Conservation (phyloP, 257 asterid genomes). For the Lithospermum erythrorhizon region DNA sequence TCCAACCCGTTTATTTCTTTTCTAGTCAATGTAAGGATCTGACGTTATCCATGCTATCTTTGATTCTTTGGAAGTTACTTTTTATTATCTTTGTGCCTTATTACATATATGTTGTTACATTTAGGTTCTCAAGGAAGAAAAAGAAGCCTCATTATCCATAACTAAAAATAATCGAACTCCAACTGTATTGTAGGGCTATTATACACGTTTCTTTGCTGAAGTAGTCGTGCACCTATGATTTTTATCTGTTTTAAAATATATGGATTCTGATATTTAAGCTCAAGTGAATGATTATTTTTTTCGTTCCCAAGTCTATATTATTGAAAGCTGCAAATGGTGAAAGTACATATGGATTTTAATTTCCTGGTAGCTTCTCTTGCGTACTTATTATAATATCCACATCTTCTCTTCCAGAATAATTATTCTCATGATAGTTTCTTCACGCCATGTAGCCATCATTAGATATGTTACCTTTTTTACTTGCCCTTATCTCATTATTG, state of each 20-base stretch:
- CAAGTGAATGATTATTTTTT: background rate
- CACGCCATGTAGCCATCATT: background rate
- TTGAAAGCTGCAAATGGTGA: background rate
- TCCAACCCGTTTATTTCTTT: constrained; percentile 60
- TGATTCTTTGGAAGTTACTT: background rate
- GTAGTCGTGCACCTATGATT: no score
- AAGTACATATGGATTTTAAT: background rate
- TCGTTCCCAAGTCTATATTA: background rate
- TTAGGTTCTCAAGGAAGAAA: background rate
- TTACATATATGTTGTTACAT: background rate
- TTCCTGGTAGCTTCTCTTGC: background rate
- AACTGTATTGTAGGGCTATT: background rate
- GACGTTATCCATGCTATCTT: background rate
- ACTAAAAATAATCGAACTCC: background rate
- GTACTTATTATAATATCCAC: background rate
- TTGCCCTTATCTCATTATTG: background rate
- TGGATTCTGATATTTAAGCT: background rate
- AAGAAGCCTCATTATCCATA: background rate
- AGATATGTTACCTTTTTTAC: background rate
- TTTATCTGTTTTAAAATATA: no score
- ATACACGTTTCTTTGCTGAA: background rate
- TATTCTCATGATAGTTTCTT: background rate
- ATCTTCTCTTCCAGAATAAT: background rate
- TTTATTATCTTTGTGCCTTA: constrained; percentile 1
- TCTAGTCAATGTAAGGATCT: constrained; percentile 63